Evolutionary conservation across 768 basidiomycete genomes (phyloP), one percentile per base, ranked within the genome.

Genomic region (Lyophyllum atratum): DNA sequence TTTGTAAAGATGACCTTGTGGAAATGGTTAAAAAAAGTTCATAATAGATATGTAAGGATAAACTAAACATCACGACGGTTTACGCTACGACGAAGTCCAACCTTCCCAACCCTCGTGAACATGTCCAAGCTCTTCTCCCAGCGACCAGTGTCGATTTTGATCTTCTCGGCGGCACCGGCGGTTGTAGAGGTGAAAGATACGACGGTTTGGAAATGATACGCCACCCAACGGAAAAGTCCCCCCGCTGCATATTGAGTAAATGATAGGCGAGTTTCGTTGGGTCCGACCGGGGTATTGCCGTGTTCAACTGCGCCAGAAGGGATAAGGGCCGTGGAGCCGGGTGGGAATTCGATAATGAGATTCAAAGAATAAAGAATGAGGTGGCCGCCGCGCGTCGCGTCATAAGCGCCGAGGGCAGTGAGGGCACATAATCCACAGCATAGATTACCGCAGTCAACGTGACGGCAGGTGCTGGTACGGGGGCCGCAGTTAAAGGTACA

Each of bases 231-330:
- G 40, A 64, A 60, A 4, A 69, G 51, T 4, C 65, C 66, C 2
- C 66, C 67, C 0, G 66, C 64, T 2, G 59, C 45, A 40, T 65
- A 68, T 34, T 67, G 66, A 1, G 64, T 69, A 31, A 69, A 42
- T 0, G 64, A 64, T 4, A 40, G 29, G 1, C 63, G 54, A 1
- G 37, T 52, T 37, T 69, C 66, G 6, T 47, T 48, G 2, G 37
- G 39, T 28, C 42, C 24, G 15, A 62, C 45, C 3, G 58, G 51
- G 6, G 55, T 56, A 34, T 59, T 62, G 17, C 55, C 58, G 26
- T 67, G 66, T 10, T 55, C 43, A 3, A 67, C 26, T 9, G 53
- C 40, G 8, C 53, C 66, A 0, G 64, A 68, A 1, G 66, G 68
- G 24, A 67, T 50, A 4, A 65, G 25, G 8, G 62, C 54, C 6